Conservation (phyloP, 306 rosid genomes). For the Lupinus albus region DNA sequence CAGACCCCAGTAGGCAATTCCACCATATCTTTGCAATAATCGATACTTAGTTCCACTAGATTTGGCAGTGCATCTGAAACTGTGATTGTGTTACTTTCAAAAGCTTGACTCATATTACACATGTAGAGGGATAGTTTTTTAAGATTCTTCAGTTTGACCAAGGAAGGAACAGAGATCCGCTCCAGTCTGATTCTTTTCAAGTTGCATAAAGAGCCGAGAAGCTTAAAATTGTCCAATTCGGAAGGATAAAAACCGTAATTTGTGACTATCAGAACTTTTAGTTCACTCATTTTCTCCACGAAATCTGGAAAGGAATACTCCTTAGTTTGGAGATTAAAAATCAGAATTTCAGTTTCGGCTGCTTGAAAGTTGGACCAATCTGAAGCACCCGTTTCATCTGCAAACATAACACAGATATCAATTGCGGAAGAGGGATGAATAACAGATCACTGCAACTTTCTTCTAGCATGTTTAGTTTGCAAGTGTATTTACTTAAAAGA, state of each 20-base stretch:
- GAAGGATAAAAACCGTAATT: constrained; percentile 45
- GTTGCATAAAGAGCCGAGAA: constrained; percentile 33
- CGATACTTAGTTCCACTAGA: constrained; percentile 51
- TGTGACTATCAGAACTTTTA: constrained; percentile 54
- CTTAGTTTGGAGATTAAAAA: constrained; percentile 47
- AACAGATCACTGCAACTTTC: background rate
- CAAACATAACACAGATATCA: constrained; percentile 33
- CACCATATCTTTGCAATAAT: constrained; percentile 53
- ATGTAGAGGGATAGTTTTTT: constrained; percentile 56
- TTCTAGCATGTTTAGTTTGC: background rate
- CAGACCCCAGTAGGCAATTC: constrained; percentile 50
- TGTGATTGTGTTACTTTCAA: constrained; percentile 32
- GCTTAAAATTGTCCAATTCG: constrained; percentile 39
- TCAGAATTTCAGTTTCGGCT: constrained; percentile 49
- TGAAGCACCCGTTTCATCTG: constrained; percentile 51
- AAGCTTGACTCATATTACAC: constrained; percentile 55
- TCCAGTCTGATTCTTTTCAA: constrained; percentile 59
- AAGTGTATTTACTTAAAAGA: background rate
- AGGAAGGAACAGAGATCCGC: constrained; percentile 48
- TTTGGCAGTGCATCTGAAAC: constrained; percentile 50
- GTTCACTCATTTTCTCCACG: constrained; percentile 44
- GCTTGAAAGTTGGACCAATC: constrained; percentile 41
- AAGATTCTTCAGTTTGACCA: constrained; percentile 42
- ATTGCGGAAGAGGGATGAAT: background rate
- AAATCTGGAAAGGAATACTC: constrained; percentile 40